Evolutionary conservation across 2,329 filamentous ascomycete species (phyloP).

Genomic region (Fusarium buxicola): DNA sequence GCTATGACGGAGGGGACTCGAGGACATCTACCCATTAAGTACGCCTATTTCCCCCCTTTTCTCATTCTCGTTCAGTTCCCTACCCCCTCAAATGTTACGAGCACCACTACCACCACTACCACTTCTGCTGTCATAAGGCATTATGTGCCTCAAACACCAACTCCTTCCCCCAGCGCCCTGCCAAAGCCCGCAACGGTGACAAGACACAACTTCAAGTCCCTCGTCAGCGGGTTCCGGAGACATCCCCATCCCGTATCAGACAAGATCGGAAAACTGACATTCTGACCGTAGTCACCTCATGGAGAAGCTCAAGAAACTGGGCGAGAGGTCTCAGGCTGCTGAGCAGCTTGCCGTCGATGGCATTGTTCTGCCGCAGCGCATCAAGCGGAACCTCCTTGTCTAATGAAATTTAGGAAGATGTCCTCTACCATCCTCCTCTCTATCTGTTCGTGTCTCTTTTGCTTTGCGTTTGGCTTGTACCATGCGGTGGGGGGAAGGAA

Average conservation of each 20-base stretch:
- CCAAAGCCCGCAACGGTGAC: conserved; percentile 33
- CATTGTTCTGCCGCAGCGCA: conserved; percentile 54
- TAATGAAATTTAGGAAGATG: conserved; percentile 9
- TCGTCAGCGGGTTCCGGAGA: conserved; percentile 45
- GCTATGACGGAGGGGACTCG: conserved; percentile 67
- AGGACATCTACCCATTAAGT: conserved; percentile 68
- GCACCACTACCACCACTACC: conserved; percentile 1
- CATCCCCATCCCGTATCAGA: conserved; percentile 45
- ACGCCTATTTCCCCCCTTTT: conserved; percentile 55
- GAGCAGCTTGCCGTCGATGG: conserved; percentile 51
- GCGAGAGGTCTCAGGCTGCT: conserved; percentile 52
- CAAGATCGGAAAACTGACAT: conserved; percentile 49
- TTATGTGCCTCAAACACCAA: conserved; percentile 7
- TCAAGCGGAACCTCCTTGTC: conserved; percentile 56
- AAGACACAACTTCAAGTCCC: conserved; percentile 38
- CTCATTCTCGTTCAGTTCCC: conserved; percentile 48
- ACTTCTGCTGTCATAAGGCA: conserved; percentile 3
- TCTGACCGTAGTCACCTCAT: conserved; percentile 61
- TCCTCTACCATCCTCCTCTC: background rate
- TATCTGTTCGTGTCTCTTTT: background rate
- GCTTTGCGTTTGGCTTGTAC: conserved; percentile 11
- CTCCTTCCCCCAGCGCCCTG: conserved; percentile 15
- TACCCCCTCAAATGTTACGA: background rate
- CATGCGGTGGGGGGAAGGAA: conserved; percentile 4
- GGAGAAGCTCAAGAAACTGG: conserved; percentile 63